Base-by-base conservation (phyloP, 176 grass and related monocot species). In the Carex scoparia region DNA sequence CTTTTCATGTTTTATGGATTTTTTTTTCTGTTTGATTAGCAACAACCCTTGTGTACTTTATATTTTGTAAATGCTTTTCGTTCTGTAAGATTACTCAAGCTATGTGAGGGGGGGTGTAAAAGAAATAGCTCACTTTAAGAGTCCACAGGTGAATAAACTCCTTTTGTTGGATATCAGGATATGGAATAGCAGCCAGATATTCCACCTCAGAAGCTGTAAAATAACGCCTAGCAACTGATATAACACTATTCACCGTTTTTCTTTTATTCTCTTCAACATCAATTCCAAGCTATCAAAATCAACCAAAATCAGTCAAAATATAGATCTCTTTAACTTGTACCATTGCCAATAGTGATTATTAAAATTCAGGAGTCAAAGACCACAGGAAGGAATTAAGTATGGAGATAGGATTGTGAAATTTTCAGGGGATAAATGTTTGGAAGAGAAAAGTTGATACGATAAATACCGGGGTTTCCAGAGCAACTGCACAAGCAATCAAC, bases 141-240 rank as follows among this genome's bases (percentile, higher is more conserved):
- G 96, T 99, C 93, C 96, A 99, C 28, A 99, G 66, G 85, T 90
- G 91, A 87, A 99, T 86, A 87, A 99, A 99, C 81, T 95, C 96
- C 84, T 84, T 88, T 82, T 87, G 87, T 79, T 87, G 96, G 80
- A 55, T 88, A 83, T 94, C 91, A 84, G 78, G 81, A 89, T 94
- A 84, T 3, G 77, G 69, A 89, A 95, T 77, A 71, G 81, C 76
- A 86, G 37, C 63, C 83, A 99, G 83, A 90, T 82, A 87, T 82
- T 95, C 67, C 82, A 94, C 87, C 91, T 99, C 93, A 79, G 85
- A 79, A 90, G 88, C 85, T 18, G 96, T 90, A 69, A 99, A 99
- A 90, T 95, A 99, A 66, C 93, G 93, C 40, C 37, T 82, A 84
- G 96, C 90, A 58, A 98, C 86, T 90, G 93, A 88, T 12, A 89